Conservation (phyloP, 495 filamentous ascomycete genomes). For the Aspergillus nidulans region DNA sequence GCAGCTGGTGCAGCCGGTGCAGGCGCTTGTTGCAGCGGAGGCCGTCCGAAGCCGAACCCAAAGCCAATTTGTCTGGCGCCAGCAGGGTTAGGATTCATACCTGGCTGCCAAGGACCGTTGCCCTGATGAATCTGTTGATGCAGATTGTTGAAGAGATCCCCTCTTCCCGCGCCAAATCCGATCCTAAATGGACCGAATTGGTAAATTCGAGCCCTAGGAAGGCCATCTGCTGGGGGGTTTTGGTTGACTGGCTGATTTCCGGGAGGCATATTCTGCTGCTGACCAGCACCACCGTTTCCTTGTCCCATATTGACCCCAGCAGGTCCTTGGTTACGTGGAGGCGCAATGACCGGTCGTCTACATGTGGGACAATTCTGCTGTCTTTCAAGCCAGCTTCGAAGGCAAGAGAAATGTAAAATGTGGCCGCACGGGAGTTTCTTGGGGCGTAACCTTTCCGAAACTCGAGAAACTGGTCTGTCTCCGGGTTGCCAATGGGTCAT, state of each 20-base stretch:
- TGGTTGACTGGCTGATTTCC: slow-evolving; percentile 29
- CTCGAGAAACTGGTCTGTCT: slow-evolving; percentile 32
- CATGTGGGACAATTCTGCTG: slow-evolving; percentile 98
- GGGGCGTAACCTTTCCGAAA: slow-evolving; percentile 77
- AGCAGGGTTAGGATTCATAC: slow-evolving; percentile 28
- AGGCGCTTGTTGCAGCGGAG: slow-evolving; percentile 25
- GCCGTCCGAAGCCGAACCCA: slow-evolving; percentile 42
- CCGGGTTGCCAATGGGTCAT: slow-evolving; percentile 68
- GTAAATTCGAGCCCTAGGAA: slow-evolving; percentile 44
- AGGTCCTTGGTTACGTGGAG: slow-evolving; percentile 27
- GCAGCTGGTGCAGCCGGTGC: slow-evolving; percentile 15
- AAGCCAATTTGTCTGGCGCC: slow-evolving; percentile 39
- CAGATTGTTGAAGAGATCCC: slow-evolving; percentile 49
- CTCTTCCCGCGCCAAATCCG: slow-evolving; percentile 53
- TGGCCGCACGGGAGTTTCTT: slow-evolving; percentile 97
- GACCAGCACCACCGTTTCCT: slow-evolving; percentile 23
- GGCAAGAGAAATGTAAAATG: slow-evolving; percentile 88
- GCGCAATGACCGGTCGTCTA: slow-evolving; percentile 64
- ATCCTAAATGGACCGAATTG: slow-evolving; percentile 56
- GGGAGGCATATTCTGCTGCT: slow-evolving; percentile 28
- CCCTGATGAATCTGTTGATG: slow-evolving; percentile 46
- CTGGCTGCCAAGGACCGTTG: slow-evolving; percentile 30
- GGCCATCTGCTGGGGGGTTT: slow-evolving; percentile 28
- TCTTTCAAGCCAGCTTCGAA: slow-evolving; percentile 95
- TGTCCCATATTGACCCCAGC: slow-evolving; percentile 23